Evolutionary conservation across 768 basidiomycete species (phyloP).

Genomic region (Pholiota molesta): DNA sequence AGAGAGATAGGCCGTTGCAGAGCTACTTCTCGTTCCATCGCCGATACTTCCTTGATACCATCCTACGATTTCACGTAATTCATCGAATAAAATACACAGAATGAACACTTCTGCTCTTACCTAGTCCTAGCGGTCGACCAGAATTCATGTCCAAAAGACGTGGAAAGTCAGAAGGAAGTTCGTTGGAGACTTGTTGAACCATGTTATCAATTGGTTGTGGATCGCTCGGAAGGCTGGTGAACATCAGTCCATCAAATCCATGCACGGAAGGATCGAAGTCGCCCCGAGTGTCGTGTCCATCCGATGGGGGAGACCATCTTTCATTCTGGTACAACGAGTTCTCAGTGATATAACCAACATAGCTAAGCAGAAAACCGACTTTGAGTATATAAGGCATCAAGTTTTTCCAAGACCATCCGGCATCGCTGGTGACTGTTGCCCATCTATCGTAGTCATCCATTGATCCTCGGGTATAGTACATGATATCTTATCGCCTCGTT

Average conservation of each 20-base stretch:
- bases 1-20: slow-evolving; percentile 28
- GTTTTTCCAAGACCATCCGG: slow-evolving; percentile 43
- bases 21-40: slow-evolving; percentile 25
- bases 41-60: slow-evolving; percentile 29
- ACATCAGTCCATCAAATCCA: slow-evolving; percentile 14
- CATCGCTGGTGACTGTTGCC: slow-evolving; percentile 39
- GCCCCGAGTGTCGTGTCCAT: slow-evolving; percentile 30
- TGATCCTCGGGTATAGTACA: slow-evolving; percentile 33
- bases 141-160: slow-evolving; percentile 44
- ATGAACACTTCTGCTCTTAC: slow-evolving; percentile 21
- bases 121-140: slow-evolving; percentile 43
- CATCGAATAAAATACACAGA: not conserved
- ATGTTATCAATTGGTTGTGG: slow-evolving; percentile 30
- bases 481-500: slow-evolving; percentile 19
- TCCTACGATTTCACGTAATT: slow-evolving; percentile 9
- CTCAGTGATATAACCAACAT: slow-evolving; percentile 11
- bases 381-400: slow-evolving; percentile 27
- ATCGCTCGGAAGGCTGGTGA: slow-evolving; percentile 25
- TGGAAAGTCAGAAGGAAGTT: slow-evolving; percentile 37
- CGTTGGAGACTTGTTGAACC: slow-evolving; percentile 34
- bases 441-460: slow-evolving; percentile 11
- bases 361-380: slow-evolving; percentile 29
- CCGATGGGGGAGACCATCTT: slow-evolving; percentile 24
- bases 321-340: slow-evolving; percentile 9
- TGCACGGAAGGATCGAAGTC: slow-evolving; percentile 36